These are phyloP conservation scores for Aphanoascus verrucosus DNA, from an alignment of 2,329 filamentous ascomycete species.

Conservation along the genomic window DNA sequence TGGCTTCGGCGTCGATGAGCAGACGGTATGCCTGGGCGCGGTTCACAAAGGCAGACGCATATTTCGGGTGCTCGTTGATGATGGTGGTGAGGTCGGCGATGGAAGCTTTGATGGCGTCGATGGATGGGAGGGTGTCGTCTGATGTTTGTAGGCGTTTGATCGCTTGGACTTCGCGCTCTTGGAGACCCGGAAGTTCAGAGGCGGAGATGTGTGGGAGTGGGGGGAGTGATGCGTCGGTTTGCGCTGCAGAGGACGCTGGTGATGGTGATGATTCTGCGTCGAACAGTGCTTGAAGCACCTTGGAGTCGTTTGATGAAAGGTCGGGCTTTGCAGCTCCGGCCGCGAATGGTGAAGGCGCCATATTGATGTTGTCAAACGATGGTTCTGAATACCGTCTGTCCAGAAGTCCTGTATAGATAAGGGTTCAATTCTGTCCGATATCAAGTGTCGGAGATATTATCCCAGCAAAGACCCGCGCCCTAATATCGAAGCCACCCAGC, in stretches of 20 bases:
- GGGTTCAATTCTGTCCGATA: not conserved
- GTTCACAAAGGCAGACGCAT: slow-evolving; percentile 47
- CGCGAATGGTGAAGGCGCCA: slow-evolving; percentile 13
- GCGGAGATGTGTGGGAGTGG: slow-evolving; percentile 32
- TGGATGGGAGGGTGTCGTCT: slow-evolving; percentile 13
- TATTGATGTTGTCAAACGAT: slow-evolving; percentile 10
- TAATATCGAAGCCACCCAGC: too few species aligned
- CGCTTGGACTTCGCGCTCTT: slow-evolving; percentile 32
- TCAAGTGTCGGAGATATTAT: slow-evolving; percentile 1
- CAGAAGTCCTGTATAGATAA: not conserved
- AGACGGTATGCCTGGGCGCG: slow-evolving; percentile 42
- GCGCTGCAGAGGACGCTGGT: slow-evolving; percentile 24
- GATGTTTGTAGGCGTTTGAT: slow-evolving; percentile 28
- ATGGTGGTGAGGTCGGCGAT: slow-evolving; percentile 35
- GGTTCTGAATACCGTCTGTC: not conserved
- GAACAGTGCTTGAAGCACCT: slow-evolving; percentile 38
- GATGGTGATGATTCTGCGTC: slow-evolving; percentile 36
- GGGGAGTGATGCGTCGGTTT: slow-evolving; percentile 32
- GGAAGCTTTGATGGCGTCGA: slow-evolving; percentile 23
- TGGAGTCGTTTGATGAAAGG: slow-evolving; percentile 36
- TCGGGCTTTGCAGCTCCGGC: slow-evolving; percentile 17
- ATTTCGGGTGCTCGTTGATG: slow-evolving; percentile 36
- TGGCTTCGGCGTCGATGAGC: slow-evolving; percentile 23
- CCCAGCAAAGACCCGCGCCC: too few species aligned
- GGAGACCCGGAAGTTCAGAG: slow-evolving; percentile 29